Evolutionary conservation across 179 eudicot species (phyloP).

Genomic region (Heliamphora pulchella): DNA sequence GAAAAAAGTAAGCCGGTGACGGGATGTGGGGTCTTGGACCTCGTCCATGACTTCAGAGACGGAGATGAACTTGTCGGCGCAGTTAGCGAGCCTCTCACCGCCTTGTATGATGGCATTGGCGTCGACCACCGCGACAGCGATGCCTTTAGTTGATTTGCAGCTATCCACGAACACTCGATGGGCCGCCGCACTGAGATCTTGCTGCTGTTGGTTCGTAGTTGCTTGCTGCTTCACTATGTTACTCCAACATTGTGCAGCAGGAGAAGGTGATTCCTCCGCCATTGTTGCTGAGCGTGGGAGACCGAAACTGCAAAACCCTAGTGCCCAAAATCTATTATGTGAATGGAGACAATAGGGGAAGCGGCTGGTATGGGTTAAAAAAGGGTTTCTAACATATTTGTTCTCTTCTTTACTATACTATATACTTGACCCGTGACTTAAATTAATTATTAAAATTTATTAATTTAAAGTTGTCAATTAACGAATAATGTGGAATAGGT

Average conservation of each 20-base stretch:
- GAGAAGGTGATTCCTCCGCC: constrained; percentile 24
- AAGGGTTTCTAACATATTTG: too few relatives aligned
- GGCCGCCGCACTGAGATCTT: constrained; percentile 4
- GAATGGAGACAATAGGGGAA: too few relatives aligned
- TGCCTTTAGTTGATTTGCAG: constrained; percentile 59
- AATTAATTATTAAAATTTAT: too few relatives aligned
- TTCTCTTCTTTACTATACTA: too few relatives aligned
- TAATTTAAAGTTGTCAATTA: too few relatives aligned
- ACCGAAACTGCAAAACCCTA: constrained; percentile 31
- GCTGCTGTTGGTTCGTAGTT: constrained; percentile 15
- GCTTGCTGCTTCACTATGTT: constrained; percentile 47
- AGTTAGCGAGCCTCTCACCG: constrained; percentile 40
- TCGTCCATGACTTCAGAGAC: constrained; percentile 60
- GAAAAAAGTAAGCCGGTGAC: constrained; percentile 55
- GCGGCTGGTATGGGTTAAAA: too few relatives aligned
- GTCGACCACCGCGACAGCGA: constrained; percentile 77
- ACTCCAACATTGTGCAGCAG: constrained; percentile 47
- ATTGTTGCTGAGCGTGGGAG: constrained; percentile 9
- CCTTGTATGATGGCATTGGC: constrained; percentile 91
- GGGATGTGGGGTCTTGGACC: constrained; percentile 72
- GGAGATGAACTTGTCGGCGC: constrained; percentile 67
- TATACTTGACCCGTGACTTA: too few relatives aligned
- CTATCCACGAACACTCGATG: constrained; percentile 31
- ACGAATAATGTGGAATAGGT: too few relatives aligned
- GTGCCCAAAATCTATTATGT: not conserved